Percentiles rank a stretch among this genome's conserved stretches.
phyloP scores from a whole-genome alignment of 805 yeast species.

The Ogataea saltuana region DNA sequence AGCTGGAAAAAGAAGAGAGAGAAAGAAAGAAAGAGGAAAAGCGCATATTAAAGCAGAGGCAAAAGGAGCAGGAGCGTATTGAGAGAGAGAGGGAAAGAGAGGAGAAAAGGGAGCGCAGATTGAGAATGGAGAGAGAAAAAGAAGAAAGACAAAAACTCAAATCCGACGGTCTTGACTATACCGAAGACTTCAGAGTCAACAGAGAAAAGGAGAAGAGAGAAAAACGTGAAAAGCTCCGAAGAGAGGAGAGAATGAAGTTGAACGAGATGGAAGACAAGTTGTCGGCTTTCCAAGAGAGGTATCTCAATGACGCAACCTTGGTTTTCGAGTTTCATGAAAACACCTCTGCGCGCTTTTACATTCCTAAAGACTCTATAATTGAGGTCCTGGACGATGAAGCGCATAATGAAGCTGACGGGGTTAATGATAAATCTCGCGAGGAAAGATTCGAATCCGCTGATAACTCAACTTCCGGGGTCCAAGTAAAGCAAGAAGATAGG shows the following conservation, averaged over 20 bases:
- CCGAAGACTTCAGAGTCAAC: constrained; percentile 20
- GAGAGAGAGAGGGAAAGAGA: constrained; percentile 27
- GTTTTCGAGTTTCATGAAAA: constrained; percentile 85
- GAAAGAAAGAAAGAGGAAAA: constrained; percentile 29
- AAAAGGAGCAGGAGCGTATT: constrained; percentile 24
- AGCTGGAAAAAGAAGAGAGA: constrained; percentile 24
- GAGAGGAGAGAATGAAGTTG: constrained; percentile 21
- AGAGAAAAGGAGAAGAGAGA: constrained; percentile 20
- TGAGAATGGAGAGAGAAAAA: constrained; percentile 18
- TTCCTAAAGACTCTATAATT: constrained; percentile 76
- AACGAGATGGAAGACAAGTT: constrained; percentile 53
- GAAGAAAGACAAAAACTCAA: constrained; percentile 20
- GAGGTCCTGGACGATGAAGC: constrained; percentile 48
- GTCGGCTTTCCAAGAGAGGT: constrained; percentile 77
- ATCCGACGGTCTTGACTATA: constrained; percentile 15
- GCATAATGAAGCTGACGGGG: constrained; percentile 25
- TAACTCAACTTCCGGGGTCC: background rate
- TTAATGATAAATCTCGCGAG: constrained; percentile 3
- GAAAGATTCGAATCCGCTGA: background rate
- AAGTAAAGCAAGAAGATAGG: constrained; percentile 4
- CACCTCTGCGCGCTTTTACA: constrained; percentile 65
- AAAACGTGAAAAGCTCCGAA: constrained; percentile 20
- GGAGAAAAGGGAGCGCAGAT: constrained; percentile 20
- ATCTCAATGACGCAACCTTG: constrained; percentile 65
- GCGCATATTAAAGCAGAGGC: constrained; percentile 23